These are phyloP conservation scores for Oehlia diaphana DNA, from an alignment of 192 early-diverging fungal genomes.

Conservation along the genomic window DNA sequence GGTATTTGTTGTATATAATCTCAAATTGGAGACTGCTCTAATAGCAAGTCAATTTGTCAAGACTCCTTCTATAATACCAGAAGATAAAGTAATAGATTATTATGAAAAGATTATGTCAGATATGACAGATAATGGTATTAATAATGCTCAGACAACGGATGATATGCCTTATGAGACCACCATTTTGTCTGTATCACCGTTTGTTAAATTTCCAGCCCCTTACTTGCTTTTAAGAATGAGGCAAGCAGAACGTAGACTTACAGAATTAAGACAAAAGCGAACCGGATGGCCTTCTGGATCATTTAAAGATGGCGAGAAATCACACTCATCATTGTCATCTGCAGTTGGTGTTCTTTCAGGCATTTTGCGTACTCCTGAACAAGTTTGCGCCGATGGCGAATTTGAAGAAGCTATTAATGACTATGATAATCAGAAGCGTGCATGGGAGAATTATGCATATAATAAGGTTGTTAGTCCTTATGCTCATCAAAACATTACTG, in stretches of 20 bases:
- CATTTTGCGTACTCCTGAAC: constrained; percentile 31
- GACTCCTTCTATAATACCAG: constrained; percentile 34
- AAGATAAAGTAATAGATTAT: constrained; percentile 1
- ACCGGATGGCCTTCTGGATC: background rate
- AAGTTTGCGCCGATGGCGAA: constrained; percentile 40
- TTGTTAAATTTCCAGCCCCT: constrained; percentile 83
- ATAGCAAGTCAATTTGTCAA: constrained; percentile 77
- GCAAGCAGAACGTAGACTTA: constrained; percentile 44
- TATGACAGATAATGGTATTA: constrained; percentile 23
- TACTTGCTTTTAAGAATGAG: constrained; percentile 72
- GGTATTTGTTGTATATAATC: constrained; percentile 84
- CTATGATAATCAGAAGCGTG: constrained; percentile 40
- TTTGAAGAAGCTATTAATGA: constrained; percentile 49
- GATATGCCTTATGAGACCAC: constrained; percentile 58
- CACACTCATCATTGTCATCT: constrained; percentile 2
- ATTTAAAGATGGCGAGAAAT: constrained; percentile 19
- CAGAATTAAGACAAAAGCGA: constrained; percentile 1
- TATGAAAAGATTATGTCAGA: constrained; percentile 2
- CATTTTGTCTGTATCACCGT: constrained; percentile 86
- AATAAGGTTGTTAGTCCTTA: constrained; percentile 67
- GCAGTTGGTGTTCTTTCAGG: constrained; percentile 18
- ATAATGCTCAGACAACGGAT: constrained; percentile 21
- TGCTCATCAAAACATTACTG: constrained; percentile 72
- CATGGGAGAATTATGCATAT: constrained; percentile 58
- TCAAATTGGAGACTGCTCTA: constrained; percentile 82